Conservation (phyloP, 2,329 filamentous ascomycete genomes). For the Mollisiaceae sp. region DNA sequence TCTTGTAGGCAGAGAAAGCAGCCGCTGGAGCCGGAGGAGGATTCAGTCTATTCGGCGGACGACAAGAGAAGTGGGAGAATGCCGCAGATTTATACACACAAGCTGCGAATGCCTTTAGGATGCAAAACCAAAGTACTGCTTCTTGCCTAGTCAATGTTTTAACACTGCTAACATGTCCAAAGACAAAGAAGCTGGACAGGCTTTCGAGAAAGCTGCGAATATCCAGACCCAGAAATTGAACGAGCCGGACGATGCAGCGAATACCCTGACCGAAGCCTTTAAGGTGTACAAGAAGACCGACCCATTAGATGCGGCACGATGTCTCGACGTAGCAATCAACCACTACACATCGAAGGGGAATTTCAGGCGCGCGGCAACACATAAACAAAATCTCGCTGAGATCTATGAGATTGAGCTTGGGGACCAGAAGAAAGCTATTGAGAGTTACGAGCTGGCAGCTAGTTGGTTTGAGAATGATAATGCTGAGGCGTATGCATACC, state of each 20-base stretch:
- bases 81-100: constrained; percentile 87
- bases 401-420: constrained; percentile 82
- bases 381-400: constrained; percentile 89
- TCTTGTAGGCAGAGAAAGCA: constrained; percentile 80
- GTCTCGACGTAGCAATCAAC: constrained; percentile 77
- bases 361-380: constrained; percentile 85
- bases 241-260: constrained; percentile 91
- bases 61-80: constrained; percentile 86
- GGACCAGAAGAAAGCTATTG: constrained; percentile 78
- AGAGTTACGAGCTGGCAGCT: constrained; percentile 84
- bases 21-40: constrained; percentile 75
- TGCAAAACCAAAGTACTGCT: constrained; percentile 78
- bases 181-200: constrained; percentile 85
- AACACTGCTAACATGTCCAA: constrained; percentile 18
- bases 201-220: constrained; percentile 84
- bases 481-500: constrained; percentile 71
- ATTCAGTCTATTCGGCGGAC: constrained; percentile 88
- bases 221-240: constrained; percentile 83
- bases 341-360: constrained; percentile 87
- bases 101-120: constrained; percentile 89
- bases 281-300: constrained; percentile 90
- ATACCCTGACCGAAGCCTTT: constrained; percentile 87
- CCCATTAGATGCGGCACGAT: constrained; percentile 81
- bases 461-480: constrained; percentile 90
- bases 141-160: neutral